These are phyloP conservation scores for Phytophthora pinifolia DNA, from an alignment of 352 stramenopile species.

Conservation along the genomic window DNA sequence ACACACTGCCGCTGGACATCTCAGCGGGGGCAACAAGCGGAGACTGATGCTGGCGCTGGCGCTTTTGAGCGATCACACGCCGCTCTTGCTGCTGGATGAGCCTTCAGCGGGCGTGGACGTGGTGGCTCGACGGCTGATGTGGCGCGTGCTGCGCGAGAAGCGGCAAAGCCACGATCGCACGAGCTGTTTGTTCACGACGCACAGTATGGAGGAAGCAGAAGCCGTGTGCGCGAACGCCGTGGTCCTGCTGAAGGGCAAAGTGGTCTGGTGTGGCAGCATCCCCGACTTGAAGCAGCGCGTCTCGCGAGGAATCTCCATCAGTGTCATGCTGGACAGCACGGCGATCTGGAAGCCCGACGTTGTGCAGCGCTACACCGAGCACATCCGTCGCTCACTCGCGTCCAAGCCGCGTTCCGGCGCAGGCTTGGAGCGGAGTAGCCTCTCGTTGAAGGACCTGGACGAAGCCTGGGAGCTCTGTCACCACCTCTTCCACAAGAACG, in stretches of 20 bases:
- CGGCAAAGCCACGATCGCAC: conserved; percentile 41
- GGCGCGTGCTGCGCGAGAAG: conserved; percentile 72
- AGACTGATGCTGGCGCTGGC: conserved; percentile 77
- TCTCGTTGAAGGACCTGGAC: conserved; percentile 44
- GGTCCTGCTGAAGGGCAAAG: conserved; percentile 69
- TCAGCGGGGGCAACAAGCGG: conserved; percentile 85
- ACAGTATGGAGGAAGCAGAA: conserved; percentile 87
- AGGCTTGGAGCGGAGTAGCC: conserved; percentile 25
- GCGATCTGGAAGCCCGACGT: conserved; percentile 42
- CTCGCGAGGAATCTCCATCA: conserved; percentile 69
- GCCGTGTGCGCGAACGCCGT: conserved; percentile 82
- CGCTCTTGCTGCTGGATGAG: conserved; percentile 77
- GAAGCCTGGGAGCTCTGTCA: conserved; percentile 57
- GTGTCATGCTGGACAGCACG: conserved; percentile 50
- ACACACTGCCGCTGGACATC: conserved; percentile 48
- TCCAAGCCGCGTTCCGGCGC: conserved; percentile 11
- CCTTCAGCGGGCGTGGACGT: conserved; percentile 82
- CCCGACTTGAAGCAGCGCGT: conserved; percentile 77
- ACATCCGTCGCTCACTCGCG: conserved; percentile 36
- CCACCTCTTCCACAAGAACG: conserved; percentile 26
- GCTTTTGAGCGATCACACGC: conserved; percentile 64
- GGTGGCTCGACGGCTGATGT: conserved; percentile 77
- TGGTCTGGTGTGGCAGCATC: conserved; percentile 80
- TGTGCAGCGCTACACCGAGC: conserved; percentile 45
- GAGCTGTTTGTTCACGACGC: conserved; percentile 83